phyloP scores from a whole-genome alignment of 768 basidiomycete species.

The Leccinellum albellum region DNA sequence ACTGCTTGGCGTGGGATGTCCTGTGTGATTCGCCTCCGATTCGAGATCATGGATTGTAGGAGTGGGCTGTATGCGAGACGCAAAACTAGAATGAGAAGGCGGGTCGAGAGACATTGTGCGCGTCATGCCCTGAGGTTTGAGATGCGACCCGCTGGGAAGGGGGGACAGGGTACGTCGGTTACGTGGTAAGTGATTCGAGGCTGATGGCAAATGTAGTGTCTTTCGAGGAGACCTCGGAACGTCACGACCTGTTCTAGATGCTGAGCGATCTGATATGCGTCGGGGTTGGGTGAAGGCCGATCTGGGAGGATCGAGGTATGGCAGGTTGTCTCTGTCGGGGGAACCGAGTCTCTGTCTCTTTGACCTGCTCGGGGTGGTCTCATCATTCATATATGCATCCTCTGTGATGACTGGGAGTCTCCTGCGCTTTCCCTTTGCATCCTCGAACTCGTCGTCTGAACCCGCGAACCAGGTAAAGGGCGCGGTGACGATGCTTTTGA shows the following conservation, averaged over 20 bases:
- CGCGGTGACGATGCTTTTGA: slow-evolving; percentile 64
- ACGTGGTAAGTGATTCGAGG: slow-evolving; percentile 30
- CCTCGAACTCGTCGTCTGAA: slow-evolving; percentile 47
- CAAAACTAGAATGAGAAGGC: slow-evolving; percentile 31
- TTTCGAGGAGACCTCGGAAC: slow-evolving; percentile 28
- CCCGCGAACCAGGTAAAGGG: slow-evolving; percentile 55
- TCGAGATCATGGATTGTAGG: slow-evolving; percentile 35
- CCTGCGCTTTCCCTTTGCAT: slow-evolving; percentile 54
- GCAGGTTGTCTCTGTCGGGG: slow-evolving; percentile 38
- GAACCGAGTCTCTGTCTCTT: slow-evolving; percentile 57
- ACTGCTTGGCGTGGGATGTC: slow-evolving; percentile 22
- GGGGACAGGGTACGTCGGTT: slow-evolving; percentile 45
- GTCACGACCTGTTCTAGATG: slow-evolving; percentile 21
- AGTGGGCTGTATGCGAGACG: slow-evolving; percentile 23
- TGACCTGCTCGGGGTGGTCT: slow-evolving; percentile 30
- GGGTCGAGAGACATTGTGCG: slow-evolving; percentile 79
- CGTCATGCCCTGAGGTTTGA: slow-evolving; percentile 35
- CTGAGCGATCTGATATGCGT: slow-evolving; percentile 15
- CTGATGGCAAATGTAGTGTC: slow-evolving; percentile 29
- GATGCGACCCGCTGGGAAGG: slow-evolving; percentile 26
- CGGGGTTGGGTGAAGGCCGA: slow-evolving; percentile 36
- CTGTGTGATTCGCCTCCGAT: slow-evolving; percentile 17
- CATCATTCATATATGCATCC: slow-evolving; percentile 29
- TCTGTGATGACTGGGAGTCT: slow-evolving; percentile 33
- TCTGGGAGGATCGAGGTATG: slow-evolving; percentile 55